Percentiles rank a stretch among this genome's conserved stretches.
Evolutionary conservation across 495 filamentous ascomycete genomes (phyloP).

Genomic region (Penicillium soppii): DNA sequence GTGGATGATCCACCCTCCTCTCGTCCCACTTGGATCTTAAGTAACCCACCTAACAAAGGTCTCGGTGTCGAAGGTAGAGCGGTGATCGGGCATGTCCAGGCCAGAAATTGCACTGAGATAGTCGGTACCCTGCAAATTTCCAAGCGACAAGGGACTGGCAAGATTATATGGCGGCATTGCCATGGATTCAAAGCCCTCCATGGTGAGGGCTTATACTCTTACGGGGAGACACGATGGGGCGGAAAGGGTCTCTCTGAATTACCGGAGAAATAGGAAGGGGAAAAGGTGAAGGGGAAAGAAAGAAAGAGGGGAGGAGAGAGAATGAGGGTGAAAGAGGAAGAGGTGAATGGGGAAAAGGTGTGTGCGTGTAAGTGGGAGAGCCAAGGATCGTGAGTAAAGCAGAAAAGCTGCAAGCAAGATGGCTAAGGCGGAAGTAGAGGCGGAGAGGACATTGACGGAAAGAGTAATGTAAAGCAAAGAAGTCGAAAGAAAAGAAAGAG

Average conservation of each 20-base stretch:
- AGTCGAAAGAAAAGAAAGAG: not conserved
- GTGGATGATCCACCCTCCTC: constrained; percentile 3
- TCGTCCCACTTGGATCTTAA: constrained; percentile 3
- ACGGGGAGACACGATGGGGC: constrained; percentile 3
- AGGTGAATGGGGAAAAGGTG: constrained; percentile 8
- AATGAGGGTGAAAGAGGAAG: constrained; percentile 10
- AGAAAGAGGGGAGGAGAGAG: constrained; percentile 14
- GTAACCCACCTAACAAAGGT: constrained; percentile 56
- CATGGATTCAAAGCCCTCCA: constrained; percentile 66
- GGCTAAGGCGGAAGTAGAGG: constrained; percentile 9
- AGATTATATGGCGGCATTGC: constrained; percentile 61
- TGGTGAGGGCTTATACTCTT: constrained; percentile 36
- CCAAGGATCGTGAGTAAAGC: constrained; percentile 4
- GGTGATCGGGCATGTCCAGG: constrained; percentile 56
- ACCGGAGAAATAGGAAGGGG: constrained; percentile 11
- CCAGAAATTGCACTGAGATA: constrained; percentile 54
- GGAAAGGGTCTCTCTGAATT: too few relatives aligned
- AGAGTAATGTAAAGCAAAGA: not conserved
- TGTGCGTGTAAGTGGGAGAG: too few relatives aligned
- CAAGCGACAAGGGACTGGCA: constrained; percentile 53
- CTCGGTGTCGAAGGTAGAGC: constrained; percentile 57
- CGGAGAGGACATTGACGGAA: constrained; percentile 10
- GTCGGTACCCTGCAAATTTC: constrained; percentile 50
- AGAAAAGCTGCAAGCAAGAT: constrained; percentile 9
- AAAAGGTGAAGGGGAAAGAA: constrained; percentile 21